Evolutionary conservation across 768 basidiomycete species (phyloP).

Genomic region (Kwoniella sp.): DNA sequence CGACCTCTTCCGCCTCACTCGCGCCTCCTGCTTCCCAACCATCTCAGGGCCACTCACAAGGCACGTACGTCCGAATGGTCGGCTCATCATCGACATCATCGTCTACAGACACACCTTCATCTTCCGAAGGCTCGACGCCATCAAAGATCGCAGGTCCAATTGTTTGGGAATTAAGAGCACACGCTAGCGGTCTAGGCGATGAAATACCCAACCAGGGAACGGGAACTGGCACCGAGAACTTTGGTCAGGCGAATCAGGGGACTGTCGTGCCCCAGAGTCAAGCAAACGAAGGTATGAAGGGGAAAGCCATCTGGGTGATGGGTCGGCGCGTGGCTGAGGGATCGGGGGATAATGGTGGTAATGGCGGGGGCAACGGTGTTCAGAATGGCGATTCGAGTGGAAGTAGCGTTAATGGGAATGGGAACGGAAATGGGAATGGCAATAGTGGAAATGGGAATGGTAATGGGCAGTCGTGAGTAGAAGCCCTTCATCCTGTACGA

Average conservation of each 20-base stretch:
- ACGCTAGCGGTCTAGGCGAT: constrained; percentile 39
- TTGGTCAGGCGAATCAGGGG: constrained; percentile 13
- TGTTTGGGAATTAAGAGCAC: constrained; percentile 45
- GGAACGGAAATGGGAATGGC: constrained; percentile 19
- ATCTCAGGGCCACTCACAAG: constrained; percentile 26
- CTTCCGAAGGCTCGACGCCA: constrained; percentile 10
- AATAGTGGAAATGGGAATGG: constrained; percentile 6
- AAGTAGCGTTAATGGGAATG: constrained; percentile 6
- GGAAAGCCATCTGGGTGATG: constrained; percentile 55
- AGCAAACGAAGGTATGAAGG: constrained; percentile 27
- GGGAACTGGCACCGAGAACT: constrained; percentile 10
- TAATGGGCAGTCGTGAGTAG: constrained; percentile 43
- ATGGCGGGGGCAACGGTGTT: background rate
- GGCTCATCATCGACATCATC: background rate
- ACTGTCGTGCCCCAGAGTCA: constrained; percentile 16
- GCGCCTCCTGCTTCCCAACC: constrained; percentile 7
- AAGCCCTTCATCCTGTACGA: background rate
- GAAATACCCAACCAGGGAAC: constrained; percentile 10
- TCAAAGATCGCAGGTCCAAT: constrained; percentile 19
- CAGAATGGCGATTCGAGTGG: constrained; percentile 2
- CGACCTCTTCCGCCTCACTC: constrained; percentile 4
- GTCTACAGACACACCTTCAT: constrained; percentile 13
- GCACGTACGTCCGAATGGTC: constrained; percentile 36
- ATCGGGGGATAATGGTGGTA: constrained; percentile 10
- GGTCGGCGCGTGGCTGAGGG: constrained; percentile 39